Evolutionary conservation across 768 basidiomycete species (phyloP).

Genomic region (Suillus tomentosus): DNA sequence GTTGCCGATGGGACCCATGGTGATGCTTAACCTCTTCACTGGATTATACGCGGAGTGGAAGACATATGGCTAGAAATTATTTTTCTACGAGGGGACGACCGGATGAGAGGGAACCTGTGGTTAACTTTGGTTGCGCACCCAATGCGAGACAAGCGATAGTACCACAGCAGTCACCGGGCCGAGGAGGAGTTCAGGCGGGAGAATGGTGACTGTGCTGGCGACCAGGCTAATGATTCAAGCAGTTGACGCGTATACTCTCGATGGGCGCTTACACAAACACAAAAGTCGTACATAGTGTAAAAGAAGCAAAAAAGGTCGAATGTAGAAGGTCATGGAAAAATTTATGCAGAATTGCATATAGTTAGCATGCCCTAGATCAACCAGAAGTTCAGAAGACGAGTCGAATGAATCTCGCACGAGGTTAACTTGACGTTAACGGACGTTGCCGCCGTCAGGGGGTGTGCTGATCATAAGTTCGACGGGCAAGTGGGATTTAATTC

Average conservation of each 20-base stretch:
- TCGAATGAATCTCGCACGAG: neutral
- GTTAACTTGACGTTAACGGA: too few species aligned
- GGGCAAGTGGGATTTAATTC: too few species aligned
- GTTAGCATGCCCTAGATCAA: neutral
- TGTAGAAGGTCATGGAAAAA: neutral
- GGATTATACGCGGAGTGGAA: conserved; percentile 19
- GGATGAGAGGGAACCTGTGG: conserved; percentile 38
- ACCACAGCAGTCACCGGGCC: conserved; percentile 29
- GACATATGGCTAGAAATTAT: conserved; percentile 24
- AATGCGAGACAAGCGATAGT: conserved; percentile 38
- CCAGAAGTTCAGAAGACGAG: neutral
- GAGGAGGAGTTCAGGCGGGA: conserved; percentile 39
- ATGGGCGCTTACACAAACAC: neutral
- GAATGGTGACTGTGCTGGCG: neutral
- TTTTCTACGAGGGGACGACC: conserved; percentile 26
- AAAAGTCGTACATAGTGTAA: neutral
- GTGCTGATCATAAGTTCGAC: too few species aligned
- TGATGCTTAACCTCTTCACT: conserved; percentile 39
- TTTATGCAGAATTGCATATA: neutral
- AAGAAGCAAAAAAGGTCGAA: neutral
- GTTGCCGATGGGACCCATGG: conserved; percentile 35
- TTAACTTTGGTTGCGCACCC: conserved; percentile 34
- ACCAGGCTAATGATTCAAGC: neutral
- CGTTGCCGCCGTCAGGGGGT: too few species aligned
- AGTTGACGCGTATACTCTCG: neutral